Conservation (phyloP, 345 rosid species). For the Luvunga scandens region DNA sequence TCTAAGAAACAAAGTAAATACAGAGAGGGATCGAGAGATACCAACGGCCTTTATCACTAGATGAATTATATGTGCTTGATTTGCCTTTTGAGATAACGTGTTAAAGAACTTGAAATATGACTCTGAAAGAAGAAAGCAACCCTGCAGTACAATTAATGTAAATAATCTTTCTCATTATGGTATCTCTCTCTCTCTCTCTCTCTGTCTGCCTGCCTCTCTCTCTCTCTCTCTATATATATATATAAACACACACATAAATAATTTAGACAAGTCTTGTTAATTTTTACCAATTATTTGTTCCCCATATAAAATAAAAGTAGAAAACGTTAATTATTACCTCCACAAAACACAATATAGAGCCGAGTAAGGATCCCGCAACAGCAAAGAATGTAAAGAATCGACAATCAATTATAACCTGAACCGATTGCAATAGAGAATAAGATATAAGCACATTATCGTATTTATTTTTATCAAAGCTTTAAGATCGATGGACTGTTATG, state of each 20-base stretch:
- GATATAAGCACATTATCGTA: too few relatives aligned
- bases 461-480: too few relatives aligned
- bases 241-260: too few relatives aligned
- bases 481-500: too few relatives aligned
- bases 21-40: constrained; percentile 10
- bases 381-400: constrained; percentile 69
- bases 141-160: constrained; percentile 34
- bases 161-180: background rate
- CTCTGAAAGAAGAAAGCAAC: constrained; percentile 42
- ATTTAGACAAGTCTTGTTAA: too few relatives aligned
- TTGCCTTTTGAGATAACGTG: constrained; percentile 28
- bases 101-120: constrained; percentile 49
- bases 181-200: background rate
- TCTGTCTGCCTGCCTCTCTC: too few relatives aligned
- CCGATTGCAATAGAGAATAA: too few relatives aligned
- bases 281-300: background rate
- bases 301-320: background rate
- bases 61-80: constrained; percentile 42
- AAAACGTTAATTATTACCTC: constrained; percentile 41
- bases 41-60: constrained; percentile 65
- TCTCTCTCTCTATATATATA: too few relatives aligned
- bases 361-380: constrained; percentile 65
- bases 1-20: background rate
- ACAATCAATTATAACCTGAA: constrained; percentile 41
- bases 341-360: constrained; percentile 61